Percentiles rank a stretch among this genome's conserved stretches.
phyloP scores from a whole-genome alignment of 2,329 filamentous ascomycete species.

The Furcasterigmium furcatum region DNA sequence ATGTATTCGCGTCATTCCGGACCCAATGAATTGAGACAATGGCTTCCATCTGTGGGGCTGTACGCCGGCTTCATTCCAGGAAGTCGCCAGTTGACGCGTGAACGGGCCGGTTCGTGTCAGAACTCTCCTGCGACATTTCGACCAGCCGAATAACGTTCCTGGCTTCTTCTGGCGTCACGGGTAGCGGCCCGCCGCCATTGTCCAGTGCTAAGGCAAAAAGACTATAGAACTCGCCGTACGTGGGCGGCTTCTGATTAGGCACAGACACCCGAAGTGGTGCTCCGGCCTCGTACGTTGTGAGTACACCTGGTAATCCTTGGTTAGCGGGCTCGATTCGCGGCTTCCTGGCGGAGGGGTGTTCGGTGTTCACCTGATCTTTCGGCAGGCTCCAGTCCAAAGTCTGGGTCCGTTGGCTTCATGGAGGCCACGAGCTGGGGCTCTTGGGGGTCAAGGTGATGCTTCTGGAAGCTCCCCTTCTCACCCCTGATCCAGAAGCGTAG shows the following conservation, averaged over 20 bases:
- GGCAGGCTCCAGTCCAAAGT: conserved; percentile 63
- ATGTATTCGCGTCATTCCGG: too few species aligned
- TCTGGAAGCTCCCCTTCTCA: conserved; percentile 73
- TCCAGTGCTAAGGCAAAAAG: conserved; percentile 44
- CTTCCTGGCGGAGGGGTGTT: background rate
- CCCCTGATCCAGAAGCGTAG: conserved; percentile 76
- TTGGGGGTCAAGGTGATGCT: conserved; percentile 68
- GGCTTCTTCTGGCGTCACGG: conserved; percentile 48
- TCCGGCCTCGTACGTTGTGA: conserved; percentile 48
- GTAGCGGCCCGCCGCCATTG: conserved; percentile 45
- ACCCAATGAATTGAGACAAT: too few species aligned
- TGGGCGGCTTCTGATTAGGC: conserved; percentile 60
- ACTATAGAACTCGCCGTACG: conserved; percentile 67
- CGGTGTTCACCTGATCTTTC: conserved; percentile 43
- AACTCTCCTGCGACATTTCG: conserved; percentile 48
- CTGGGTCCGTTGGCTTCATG: conserved; percentile 54
- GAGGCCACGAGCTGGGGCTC: conserved; percentile 71
- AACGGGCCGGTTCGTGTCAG: too few species aligned
- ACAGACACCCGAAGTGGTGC: conserved; percentile 44
- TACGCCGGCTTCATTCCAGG: too few species aligned
- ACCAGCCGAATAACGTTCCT: conserved; percentile 51
- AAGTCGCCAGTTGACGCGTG: too few species aligned
- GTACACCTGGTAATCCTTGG: conserved; percentile 40
- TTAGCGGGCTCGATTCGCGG: too few species aligned
- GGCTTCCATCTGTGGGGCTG: too few species aligned